Evolutionary conservation across 768 basidiomycete genomes (phyloP), one percentile per base, ranked within the genome.

Genomic region (Boletellus emodensis): DNA sequence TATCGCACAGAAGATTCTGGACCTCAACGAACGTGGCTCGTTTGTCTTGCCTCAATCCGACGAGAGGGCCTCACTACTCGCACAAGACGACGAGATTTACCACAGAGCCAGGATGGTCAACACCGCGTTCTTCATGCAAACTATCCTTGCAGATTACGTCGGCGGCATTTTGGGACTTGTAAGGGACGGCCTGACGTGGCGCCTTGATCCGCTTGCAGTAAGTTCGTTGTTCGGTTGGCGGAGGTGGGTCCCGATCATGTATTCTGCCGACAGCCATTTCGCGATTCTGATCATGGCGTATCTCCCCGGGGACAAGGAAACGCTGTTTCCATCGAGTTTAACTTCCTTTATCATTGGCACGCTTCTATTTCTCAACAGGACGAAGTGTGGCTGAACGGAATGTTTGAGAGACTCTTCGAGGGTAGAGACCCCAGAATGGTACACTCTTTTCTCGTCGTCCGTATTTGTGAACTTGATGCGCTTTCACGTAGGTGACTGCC

Each of bases 21-120:
- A 76, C 46, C 82, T 90, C 66, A 88, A 92, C 60, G 88, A 92
- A 65, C 60, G 65, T 15, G 73, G 75, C 10, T 76, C 67, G 2
- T 86, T 75, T 62, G 44, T 46, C 14, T 38, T 55, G 38, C 59
- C 65, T 47, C 44, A 61, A 53, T 20, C 46, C 2, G 30, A 52
- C 9, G 53, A 61, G 40, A 30, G 55, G 53, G 7, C 49, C 28
- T 56, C 66, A 6, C 61, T 68, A 6, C 58, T 60, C 13, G 66
- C 57, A 0, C 88, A 90, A 61, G 89, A 90, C 48, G 82, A 87
- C 44, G 88, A 90, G 58, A 81, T 90, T 40, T 90, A 87, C 70
- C 75, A 86, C 51, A 79, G 84, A 26, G 75, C 85, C 10, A 78
- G 88, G 42, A 71, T 89, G 40, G 81, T 90, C 40, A 90, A 90